Evolutionary conservation across 768 basidiomycete species (phyloP).

Genomic region (Rubroboletus satanas): DNA sequence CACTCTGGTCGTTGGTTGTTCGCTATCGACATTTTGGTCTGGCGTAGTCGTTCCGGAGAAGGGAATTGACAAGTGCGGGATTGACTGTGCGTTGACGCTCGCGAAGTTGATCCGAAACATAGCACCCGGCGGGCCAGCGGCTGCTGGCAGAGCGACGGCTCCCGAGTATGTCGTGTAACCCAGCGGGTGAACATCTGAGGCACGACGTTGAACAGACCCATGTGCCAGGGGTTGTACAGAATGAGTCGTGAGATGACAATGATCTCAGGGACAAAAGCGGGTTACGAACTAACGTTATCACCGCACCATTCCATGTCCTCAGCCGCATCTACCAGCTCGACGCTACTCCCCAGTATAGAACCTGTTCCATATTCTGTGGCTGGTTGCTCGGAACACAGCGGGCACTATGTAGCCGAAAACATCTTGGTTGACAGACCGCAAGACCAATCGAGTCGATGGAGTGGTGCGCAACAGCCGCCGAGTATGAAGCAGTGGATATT

Average conservation of each 20-base stretch:
- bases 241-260: not conserved
- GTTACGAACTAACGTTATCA: not conserved
- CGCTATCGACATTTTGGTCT: too few species aligned
- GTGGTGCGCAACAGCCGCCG: constrained; percentile 55
- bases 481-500: constrained; percentile 68
- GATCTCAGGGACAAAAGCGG: not conserved
- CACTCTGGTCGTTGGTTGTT: too few species aligned
- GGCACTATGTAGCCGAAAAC: constrained; percentile 64
- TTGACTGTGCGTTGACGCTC: not conserved
- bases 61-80: not conserved
- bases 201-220: not conserved
- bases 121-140: not conserved
- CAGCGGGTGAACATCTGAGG: not conserved
- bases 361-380: constrained; percentile 50
- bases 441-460: constrained; percentile 74
- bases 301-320: constrained; percentile 4
- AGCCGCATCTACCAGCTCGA: constrained; percentile 1
- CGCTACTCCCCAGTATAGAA: constrained; percentile 14
- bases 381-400: constrained; percentile 67
- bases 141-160: not conserved
- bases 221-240: not conserved
- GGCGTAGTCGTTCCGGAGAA: too few species aligned
- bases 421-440: constrained; percentile 60
- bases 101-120: not conserved
- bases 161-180: not conserved